A percentile compares a stretch with the other conserved stretches of the same genome.
Evolutionary conservation across 2,329 filamentous ascomycete species (phyloP).

Genomic region (Monilinia aucupariae): DNA sequence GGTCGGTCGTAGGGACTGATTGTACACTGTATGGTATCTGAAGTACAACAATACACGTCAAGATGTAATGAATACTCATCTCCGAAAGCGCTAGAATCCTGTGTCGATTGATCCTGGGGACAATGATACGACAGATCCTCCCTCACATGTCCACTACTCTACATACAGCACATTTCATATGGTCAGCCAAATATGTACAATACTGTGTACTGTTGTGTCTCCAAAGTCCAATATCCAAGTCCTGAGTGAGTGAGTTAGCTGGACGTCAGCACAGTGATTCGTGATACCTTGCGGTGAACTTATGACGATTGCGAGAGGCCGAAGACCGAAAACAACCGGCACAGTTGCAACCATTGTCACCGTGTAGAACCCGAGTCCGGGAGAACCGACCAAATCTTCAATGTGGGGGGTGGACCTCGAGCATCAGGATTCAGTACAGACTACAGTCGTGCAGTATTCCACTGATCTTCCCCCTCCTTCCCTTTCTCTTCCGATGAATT

Average conservation of each 20-base stretch:
- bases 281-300: conserved; percentile 9
- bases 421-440: neutral
- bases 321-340: neutral
- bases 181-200: neutral
- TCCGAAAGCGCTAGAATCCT: conserved; percentile 2
- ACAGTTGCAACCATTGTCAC: neutral
- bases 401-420: neutral
- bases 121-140: neutral
- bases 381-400: neutral
- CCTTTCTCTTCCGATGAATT: conserved; percentile 3
- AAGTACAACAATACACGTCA: neutral
- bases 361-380: neutral
- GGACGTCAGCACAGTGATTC: neutral
- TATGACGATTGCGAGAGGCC: conserved; percentile 4
- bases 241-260: too few species aligned
- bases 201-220: neutral
- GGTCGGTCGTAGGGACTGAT: neutral
- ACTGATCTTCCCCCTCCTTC: neutral
- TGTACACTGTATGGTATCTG: neutral
- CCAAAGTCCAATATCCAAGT: too few species aligned
- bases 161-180: neutral
- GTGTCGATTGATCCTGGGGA: neutral
- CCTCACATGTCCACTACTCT: neutral
- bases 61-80: neutral
- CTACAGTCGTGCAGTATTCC: too few species aligned